A percentile compares a stretch with the other conserved stretches of the same genome.
Conservation (phyloP, 148 eudicot species). For the Talinum fruticosum region DNA sequence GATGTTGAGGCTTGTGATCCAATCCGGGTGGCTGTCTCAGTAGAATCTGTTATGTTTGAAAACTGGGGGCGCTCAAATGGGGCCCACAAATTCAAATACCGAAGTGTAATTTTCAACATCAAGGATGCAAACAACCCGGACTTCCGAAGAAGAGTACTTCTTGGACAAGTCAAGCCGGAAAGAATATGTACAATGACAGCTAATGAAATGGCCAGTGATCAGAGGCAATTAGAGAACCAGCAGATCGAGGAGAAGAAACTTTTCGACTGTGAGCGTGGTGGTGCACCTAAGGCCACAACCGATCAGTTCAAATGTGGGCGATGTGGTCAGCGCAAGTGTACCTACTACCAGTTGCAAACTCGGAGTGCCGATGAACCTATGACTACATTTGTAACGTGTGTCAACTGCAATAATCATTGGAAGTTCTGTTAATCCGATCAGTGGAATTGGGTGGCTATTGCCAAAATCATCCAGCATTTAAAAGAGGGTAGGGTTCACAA, state of each 20-base stretch:
- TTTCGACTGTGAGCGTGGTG: constrained; percentile 59
- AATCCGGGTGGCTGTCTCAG: constrained; percentile 50
- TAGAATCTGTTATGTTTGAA: constrained; percentile 64
- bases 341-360: constrained; percentile 67
- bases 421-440: constrained; percentile 46
- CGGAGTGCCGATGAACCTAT: constrained; percentile 80
- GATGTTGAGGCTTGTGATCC: constrained; percentile 54
- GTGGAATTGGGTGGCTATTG: not conserved
- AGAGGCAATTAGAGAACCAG: constrained; percentile 47
- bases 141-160: constrained; percentile 57
- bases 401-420: constrained; percentile 75
- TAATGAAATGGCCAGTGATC: constrained; percentile 65
- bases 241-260: constrained; percentile 56
- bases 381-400: constrained; percentile 74
- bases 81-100: constrained; percentile 53
- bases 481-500: not conserved
- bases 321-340: constrained; percentile 54
- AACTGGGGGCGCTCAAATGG: constrained; percentile 61
- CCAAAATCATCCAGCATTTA: not conserved
- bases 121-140: constrained; percentile 59
- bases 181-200: constrained; percentile 38
- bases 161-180: constrained; percentile 50
- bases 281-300: constrained; percentile 56
- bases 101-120: constrained; percentile 59
- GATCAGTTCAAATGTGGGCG: constrained; percentile 65